Conservation (phyloP, 331 rosid species). For the Dryas integrifolia region DNA sequence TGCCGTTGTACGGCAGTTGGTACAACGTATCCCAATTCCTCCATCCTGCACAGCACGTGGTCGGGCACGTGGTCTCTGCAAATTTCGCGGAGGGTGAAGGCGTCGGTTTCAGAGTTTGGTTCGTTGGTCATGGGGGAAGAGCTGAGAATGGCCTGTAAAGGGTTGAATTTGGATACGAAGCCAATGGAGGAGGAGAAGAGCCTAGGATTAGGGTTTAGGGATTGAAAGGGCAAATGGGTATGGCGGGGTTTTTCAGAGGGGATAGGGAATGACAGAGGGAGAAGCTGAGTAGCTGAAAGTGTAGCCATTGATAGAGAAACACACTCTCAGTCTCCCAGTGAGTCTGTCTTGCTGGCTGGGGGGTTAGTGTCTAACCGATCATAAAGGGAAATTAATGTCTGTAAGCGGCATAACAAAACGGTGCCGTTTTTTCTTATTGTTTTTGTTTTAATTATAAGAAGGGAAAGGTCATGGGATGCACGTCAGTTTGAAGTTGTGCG, state of each 20-base stretch:
- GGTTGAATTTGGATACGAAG: slow-evolving; percentile 17
- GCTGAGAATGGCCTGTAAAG: slow-evolving; percentile 33
- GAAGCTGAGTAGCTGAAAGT: slow-evolving; percentile 33
- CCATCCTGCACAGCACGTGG: slow-evolving; percentile 60
- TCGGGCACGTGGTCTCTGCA: slow-evolving; percentile 59
- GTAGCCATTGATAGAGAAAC: slow-evolving; percentile 30
- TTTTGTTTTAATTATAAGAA: neutral
- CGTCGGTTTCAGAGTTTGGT: slow-evolving; percentile 8
- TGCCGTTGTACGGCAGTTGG: slow-evolving; percentile 73
- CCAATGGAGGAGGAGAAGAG: slow-evolving; percentile 1
- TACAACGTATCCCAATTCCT: slow-evolving; percentile 67
- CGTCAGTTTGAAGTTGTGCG: neutral
- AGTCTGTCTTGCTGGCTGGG: neutral
- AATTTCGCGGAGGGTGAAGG: slow-evolving; percentile 49
- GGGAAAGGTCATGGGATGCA: neutral
- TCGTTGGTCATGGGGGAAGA: slow-evolving; percentile 30
- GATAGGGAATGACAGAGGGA: slow-evolving; percentile 21
- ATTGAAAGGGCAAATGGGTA: slow-evolving; percentile 19
- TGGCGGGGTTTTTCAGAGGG: slow-evolving; percentile 2
- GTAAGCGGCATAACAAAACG: neutral
- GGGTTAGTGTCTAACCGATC: neutral
- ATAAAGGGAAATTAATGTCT: neutral
- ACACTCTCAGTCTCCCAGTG: no score
- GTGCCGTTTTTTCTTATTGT: neutral
- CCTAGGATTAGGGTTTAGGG: slow-evolving; percentile 25